Evolutionary conservation across 345 rosid genomes (phyloP), one percentile per base, ranked within the genome.

Genomic region (Eucalyptus coolabah): DNA sequence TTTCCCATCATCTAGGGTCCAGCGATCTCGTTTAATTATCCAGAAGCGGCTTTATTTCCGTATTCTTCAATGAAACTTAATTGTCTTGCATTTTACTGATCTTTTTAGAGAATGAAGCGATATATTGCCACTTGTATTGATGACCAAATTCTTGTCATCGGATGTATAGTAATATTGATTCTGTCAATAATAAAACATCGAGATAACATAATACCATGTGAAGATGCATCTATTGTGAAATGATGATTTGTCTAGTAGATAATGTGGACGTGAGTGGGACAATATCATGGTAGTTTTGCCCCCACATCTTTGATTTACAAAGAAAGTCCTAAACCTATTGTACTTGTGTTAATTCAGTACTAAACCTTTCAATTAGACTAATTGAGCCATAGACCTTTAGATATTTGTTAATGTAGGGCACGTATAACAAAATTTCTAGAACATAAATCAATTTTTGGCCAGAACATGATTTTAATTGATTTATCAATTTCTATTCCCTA

Each of bases 271-370:
- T 0, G 40, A 67, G 81, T 34, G 81, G 42, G 42, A 69, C 44
- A 69, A 69, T 34, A 32, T 40, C 81, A 28, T 59, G n/a, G 15
- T 59, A 26, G 65, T 26, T 59, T 28, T 28, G 65, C 24, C 3
- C 65, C 11, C 0, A 1, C 11, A 19, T 53, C 11, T 1, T 53
- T 53, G 10, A 53, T 53, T 53, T 53, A 53, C 26, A 53, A 53
- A 53, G 59, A 53, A 53, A 53, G 26, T 53, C 5, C 1, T 53
- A 19, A 53, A 53, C 26, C 4, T 53, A 53, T 53, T 53, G 11
- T 53, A 53, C 2, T 19, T 19, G 0, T 53, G 11, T 53, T 2
- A 53, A 53, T 53, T 21, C 0, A 19, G 2, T 53, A 53, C 24
- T 53, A 21, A 53, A 53, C 5, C 1, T 11, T 59, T 59, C 15